Conservation (phyloP, 2,329 filamentous ascomycete genomes). For the Hawksworthiomyces lignivorus region DNA sequence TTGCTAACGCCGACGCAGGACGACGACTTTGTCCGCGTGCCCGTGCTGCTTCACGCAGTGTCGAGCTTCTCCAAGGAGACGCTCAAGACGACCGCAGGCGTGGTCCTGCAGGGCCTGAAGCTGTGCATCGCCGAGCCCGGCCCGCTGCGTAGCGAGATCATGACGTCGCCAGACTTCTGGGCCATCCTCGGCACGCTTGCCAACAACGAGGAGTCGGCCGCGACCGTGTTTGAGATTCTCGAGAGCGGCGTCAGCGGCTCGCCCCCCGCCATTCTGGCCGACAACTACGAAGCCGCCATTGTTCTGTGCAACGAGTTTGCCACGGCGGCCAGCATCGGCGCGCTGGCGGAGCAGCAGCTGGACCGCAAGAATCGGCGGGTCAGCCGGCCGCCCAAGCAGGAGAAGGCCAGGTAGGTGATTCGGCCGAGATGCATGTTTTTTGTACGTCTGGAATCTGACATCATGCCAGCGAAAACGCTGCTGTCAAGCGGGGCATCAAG, state of each 20-base stretch:
- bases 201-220: conserved; percentile 59
- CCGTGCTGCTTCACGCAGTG: conserved; percentile 84
- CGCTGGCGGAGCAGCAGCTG: conserved; percentile 59
- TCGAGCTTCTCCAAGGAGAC: conserved; percentile 76
- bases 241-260: conserved; percentile 66
- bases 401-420: conserved; percentile 45
- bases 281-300: conserved; percentile 90
- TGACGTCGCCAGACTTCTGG: conserved; percentile 97
- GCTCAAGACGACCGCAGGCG: conserved; percentile 65
- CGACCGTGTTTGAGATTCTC: conserved; percentile 79
- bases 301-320: conserved; percentile 84
- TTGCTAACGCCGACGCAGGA: conserved; percentile 44
- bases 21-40: conserved; percentile 83
- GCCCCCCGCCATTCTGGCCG: conserved; percentile 80
- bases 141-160: conserved; percentile 80
- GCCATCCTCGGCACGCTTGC: conserved; percentile 73
- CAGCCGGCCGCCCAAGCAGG: conserved; percentile 38
- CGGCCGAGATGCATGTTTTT: too few species aligned
- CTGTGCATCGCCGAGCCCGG: conserved; percentile 72
- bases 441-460: too few species aligned
- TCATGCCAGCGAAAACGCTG: conserved; percentile 53
- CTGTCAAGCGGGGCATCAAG: conserved; percentile 69
- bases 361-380: conserved; percentile 37
- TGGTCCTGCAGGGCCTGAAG: conserved; percentile 71
- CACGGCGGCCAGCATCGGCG: conserved; percentile 67